A percentile compares a stretch with the other conserved stretches of the same genome.
phyloP scores from a whole-genome alignment of 2,329 filamentous ascomycete species.

The Tolypocladium capitatum region DNA sequence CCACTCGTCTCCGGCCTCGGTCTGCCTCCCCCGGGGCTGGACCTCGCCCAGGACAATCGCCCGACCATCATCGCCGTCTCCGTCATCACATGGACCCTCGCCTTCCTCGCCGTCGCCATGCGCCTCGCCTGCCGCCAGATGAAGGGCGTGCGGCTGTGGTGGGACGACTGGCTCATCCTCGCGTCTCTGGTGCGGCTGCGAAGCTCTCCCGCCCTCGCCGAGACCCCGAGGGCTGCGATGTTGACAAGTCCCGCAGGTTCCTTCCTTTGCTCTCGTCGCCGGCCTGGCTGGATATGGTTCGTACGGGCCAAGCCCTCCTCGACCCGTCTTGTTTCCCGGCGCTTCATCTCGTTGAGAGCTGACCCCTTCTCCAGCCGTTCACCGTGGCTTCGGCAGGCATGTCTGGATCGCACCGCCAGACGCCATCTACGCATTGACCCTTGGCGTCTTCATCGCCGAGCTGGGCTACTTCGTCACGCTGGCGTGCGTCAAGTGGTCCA shows the following conservation, averaged over 20 bases:
- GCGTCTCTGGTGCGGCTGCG: conserved; percentile 8
- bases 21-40: conserved; percentile 7
- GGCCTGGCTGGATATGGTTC: conserved; percentile 7
- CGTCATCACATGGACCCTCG: conserved; percentile 6
- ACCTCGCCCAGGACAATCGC: conserved; percentile 9
- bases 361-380: conserved; percentile 4
- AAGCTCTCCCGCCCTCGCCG: neutral
- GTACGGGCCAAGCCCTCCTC: neutral
- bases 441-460: conserved; percentile 11
- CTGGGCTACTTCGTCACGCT: conserved; percentile 8
- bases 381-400: conserved; percentile 10
- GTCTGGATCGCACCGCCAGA: conserved; percentile 10
- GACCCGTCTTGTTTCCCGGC: neutral
- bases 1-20: too few species aligned
- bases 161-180: conserved; percentile 13
- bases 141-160: conserved; percentile 8
- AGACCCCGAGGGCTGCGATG: too few species aligned
- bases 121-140: conserved; percentile 9
- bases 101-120: conserved; percentile 5
- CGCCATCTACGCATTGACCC: conserved; percentile 8
- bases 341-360: neutral
- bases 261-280: conserved; percentile 6
- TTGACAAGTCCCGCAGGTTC: neutral
- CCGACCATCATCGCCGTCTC: conserved; percentile 7
- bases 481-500: conserved; percentile 10